phyloP scores from a whole-genome alignment of 139 green algal species.

The Dunaliella primolecta region DNA sequence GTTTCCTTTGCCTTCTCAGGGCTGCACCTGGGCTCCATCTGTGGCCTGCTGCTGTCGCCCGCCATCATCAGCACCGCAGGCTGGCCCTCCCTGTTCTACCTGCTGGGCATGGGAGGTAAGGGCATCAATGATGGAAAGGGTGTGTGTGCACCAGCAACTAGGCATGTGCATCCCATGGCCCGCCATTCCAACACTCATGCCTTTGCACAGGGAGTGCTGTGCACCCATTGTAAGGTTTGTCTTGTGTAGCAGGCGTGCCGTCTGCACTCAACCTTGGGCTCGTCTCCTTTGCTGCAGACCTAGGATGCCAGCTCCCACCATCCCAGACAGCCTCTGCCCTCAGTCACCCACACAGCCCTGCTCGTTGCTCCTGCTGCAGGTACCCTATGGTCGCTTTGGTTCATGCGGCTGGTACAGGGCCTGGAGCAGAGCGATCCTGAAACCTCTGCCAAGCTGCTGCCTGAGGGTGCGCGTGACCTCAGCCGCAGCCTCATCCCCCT shows the following conservation, averaged over 20 bases:
- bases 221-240: too few relatives aligned
- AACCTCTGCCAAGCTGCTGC: neutral
- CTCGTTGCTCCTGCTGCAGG: too few relatives aligned
- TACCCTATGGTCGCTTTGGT: constrained; percentile 13
- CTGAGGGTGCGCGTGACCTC: neutral
- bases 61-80: constrained; percentile 69
- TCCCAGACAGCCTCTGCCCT: too few relatives aligned
- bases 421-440: constrained; percentile 2
- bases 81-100: constrained; percentile 84
- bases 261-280: too few relatives aligned
- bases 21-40: constrained; percentile 87
- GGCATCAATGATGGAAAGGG: too few relatives aligned
- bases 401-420: neutral
- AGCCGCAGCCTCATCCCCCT: neutral
- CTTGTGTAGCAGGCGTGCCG: too few relatives aligned
- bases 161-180: neutral
- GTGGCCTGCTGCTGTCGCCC: constrained; percentile 76
- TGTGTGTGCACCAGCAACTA: neutral
- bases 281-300: too few relatives aligned
- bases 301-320: too few relatives aligned
- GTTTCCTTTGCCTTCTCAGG: constrained; percentile 88
- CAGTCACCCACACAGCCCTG: too few relatives aligned
- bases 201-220: too few relatives aligned
- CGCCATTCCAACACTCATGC: neutral
- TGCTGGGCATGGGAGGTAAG: constrained; percentile 64